Conservation (phyloP, 2,329 filamentous ascomycete species). For the Talaromyces sp. region DNA sequence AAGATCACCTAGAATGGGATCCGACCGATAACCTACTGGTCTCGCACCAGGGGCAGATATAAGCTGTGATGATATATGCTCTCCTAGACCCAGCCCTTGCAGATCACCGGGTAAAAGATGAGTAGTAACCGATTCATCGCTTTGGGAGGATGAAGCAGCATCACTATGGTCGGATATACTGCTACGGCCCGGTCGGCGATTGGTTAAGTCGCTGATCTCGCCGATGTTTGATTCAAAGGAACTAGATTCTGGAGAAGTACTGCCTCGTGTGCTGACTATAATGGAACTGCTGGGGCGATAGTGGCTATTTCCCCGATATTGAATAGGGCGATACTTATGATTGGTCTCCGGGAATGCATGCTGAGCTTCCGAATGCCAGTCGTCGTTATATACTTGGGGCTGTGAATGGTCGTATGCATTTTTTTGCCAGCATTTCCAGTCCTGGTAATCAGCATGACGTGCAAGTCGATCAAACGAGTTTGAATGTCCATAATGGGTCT, state of each 20-base stretch:
- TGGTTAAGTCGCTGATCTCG: background rate
- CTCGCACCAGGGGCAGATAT: background rate
- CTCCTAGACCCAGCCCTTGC: conserved; percentile 1
- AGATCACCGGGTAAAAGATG: conserved; percentile 1
- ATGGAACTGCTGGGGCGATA: background rate
- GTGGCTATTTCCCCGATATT: background rate
- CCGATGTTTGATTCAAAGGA: background rate
- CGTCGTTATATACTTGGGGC: background rate
- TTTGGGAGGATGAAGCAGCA: conserved; percentile 3
- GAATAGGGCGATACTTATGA: background rate
- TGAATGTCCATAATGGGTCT: conserved; percentile 1
- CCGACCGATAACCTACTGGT: background rate
- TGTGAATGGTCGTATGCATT: background rate
- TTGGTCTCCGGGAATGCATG: background rate
- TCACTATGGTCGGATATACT: conserved; percentile 9
- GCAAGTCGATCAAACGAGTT: background rate
- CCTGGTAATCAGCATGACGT: background rate
- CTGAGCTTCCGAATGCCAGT: background rate
- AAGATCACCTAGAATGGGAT: conserved; percentile 3
- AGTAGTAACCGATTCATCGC: background rate
- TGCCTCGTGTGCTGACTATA: background rate
- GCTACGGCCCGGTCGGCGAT: background rate
- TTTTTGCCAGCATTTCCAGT: background rate
- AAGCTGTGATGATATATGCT: background rate
- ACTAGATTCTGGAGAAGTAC: background rate